Evolutionary conservation across 1,139 yeast genomes (phyloP).

Genomic region (Diutina pseudorugosa): DNA sequence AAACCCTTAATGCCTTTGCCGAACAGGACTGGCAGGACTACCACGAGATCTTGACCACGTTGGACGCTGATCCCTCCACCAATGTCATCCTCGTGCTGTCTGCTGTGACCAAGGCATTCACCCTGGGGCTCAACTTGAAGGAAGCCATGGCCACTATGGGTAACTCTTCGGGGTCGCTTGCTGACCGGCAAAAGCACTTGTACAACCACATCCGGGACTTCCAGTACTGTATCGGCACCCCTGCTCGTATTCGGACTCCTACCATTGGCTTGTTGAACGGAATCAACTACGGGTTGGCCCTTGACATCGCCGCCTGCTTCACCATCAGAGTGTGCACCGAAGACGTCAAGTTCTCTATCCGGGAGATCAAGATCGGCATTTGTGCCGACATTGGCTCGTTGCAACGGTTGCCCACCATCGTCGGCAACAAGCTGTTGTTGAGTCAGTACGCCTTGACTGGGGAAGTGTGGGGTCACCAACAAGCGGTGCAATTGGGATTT

Average conservation of each 20-base stretch:
- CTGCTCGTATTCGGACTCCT: conserved; percentile 35
- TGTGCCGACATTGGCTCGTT: conserved; percentile 74
- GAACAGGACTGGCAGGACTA: conserved; percentile 45
- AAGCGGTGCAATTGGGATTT: conserved; percentile 45
- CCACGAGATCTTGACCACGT: conserved; percentile 31
- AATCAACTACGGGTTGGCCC: conserved; percentile 46
- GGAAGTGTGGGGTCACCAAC: conserved; percentile 39
- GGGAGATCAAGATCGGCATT: conserved; percentile 65
- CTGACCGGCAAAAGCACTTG: conserved; percentile 15
- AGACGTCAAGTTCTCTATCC: conserved; percentile 45
- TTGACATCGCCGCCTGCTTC: conserved; percentile 51
- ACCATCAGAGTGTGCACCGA: conserved; percentile 47
- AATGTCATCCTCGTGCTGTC: conserved; percentile 45
- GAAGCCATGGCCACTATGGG: conserved; percentile 15
- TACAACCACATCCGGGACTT: conserved; percentile 39
- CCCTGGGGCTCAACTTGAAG: conserved; percentile 57
- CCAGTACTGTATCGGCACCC: conserved; percentile 41
- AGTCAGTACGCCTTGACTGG: conserved; percentile 58
- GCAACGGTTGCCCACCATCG: conserved; percentile 50
- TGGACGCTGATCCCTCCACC: conserved; percentile 35
- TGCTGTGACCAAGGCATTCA: conserved; percentile 44
- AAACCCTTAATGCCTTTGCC: conserved; percentile 47
- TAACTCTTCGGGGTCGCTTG: conserved; percentile 9
- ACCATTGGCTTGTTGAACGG: conserved; percentile 39
- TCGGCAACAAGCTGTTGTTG: conserved; percentile 46